phyloP scores from a whole-genome alignment of 768 basidiomycete genomes.

The Termitomyces sp. region DNA sequence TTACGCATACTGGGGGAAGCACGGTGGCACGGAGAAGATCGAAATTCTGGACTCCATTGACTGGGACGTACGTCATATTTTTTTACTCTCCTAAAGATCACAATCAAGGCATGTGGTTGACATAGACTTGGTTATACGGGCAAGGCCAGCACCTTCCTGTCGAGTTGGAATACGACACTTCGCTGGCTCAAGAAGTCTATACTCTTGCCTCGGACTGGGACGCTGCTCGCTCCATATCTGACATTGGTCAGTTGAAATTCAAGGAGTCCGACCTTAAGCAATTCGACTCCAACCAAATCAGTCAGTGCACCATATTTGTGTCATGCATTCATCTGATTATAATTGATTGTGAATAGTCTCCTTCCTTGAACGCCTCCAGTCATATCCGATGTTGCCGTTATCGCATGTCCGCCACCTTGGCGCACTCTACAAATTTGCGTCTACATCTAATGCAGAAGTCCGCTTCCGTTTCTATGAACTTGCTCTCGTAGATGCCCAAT shows the following conservation, averaged over 20 bases:
- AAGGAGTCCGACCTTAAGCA: slow-evolving; percentile 48
- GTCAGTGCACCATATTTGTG: slow-evolving; percentile 29
- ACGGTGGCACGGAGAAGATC: slow-evolving; percentile 57
- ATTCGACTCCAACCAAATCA: slow-evolving; percentile 74
- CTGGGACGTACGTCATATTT: slow-evolving; percentile 57
- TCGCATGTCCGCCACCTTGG: slow-evolving; percentile 58
- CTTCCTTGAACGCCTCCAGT: slow-evolving; percentile 76
- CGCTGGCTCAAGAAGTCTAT: slow-evolving; percentile 65
- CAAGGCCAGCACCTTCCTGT: slow-evolving; percentile 71
- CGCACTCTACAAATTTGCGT: slow-evolving; percentile 37
- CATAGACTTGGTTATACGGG: slow-evolving; percentile 77
- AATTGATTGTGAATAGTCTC: slow-evolving; percentile 43
- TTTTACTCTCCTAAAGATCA: neutral
- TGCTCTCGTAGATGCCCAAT: slow-evolving; percentile 46
- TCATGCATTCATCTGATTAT: neutral
- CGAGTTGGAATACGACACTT: slow-evolving; percentile 67
- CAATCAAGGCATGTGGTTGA: neutral
- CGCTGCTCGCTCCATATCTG: slow-evolving; percentile 40
- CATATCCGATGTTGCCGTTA: slow-evolving; percentile 54
- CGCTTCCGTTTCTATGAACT: slow-evolving; percentile 74
- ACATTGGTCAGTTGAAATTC: slow-evolving; percentile 48
- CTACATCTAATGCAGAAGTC: slow-evolving; percentile 71
- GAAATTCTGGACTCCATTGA: slow-evolving; percentile 62
- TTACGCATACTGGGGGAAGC: slow-evolving; percentile 57
- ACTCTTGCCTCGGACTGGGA: slow-evolving; percentile 74